Base-by-base conservation (phyloP, 768 basidiomycete genomes). In the Kwoniella pini region DNA sequence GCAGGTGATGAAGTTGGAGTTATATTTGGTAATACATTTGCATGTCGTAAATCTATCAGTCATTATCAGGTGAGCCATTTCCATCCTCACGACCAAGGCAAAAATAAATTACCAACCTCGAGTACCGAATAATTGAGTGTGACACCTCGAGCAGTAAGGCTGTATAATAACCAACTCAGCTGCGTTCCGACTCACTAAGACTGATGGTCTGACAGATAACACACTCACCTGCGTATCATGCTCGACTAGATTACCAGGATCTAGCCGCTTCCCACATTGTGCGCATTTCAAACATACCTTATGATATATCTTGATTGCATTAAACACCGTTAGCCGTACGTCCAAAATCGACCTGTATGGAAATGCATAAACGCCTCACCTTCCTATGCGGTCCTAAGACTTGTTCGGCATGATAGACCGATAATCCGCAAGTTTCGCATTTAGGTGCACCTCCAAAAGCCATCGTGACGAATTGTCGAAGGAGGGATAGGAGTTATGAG, bases 361-460 rank as follows among this genome's bases (percentile, higher is more conserved):
- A 38, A 42, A 39, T 9, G 26, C 17, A 39, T 4, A 17, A 4
- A 22, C 24, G 1, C 64, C 71, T 19, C 13, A 76, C 74, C 74
- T 73, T 73, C 13, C 70, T 36, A 30, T 53, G 72, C 9, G 74
- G 74, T 36, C 74, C 74, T 19, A 73, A 56, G 0, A 69, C 74
- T 54, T 76, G 74, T 45, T 76, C 74, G 36, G 68, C 72, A 64
- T 73, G 71, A 58, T 76, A 76, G 30, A 73, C 74, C 9, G 71
- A 63, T 36, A 58, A 64, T 21, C 60, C 63, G 40, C 74, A 76
- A 17, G 51, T 68, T 22, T 59, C 48, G 45, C 74, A 76, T 22
- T 44, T 58, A 3, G 74, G 70, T 50, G 72, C 57, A 13, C 66
- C 68, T 28, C 73, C 73, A 17, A 61, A 52, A 3, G 43, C 36